Conservation (phyloP, 139 green algal species). For the Trebouxia sp. region DNA sequence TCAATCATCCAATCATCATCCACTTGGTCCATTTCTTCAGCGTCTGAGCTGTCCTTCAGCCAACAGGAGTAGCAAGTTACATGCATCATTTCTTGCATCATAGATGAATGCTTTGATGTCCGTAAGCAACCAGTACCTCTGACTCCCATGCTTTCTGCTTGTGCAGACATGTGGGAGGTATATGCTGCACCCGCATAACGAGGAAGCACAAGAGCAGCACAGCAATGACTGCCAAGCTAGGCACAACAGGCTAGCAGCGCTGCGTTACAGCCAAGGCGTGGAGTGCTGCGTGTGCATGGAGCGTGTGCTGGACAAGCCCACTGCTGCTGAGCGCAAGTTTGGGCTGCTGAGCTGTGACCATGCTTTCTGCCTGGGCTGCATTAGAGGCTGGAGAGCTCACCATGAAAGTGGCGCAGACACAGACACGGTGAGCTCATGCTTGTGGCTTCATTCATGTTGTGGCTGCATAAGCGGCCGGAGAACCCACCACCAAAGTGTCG, state of each 20-base stretch:
- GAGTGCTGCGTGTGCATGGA: slow-evolving; percentile 86
- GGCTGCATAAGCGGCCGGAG: background rate
- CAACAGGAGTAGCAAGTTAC: background rate
- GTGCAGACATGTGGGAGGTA: slow-evolving; percentile 49
- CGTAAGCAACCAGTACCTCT: background rate
- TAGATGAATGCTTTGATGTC: no score
- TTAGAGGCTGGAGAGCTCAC: slow-evolving; percentile 74
- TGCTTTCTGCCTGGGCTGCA: slow-evolving; percentile 85
- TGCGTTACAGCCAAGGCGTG: slow-evolving; percentile 34
- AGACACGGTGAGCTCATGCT: slow-evolving; percentile 44
- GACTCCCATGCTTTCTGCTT: background rate
- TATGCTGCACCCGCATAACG: slow-evolving; percentile 65
- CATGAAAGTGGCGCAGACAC: slow-evolving; percentile 45
- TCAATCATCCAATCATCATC: no score
- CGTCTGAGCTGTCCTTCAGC: no score
- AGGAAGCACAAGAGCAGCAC: slow-evolving; percentile 47
- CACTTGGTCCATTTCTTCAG: no score
- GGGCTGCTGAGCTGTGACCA: slow-evolving; percentile 84
- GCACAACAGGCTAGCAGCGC: slow-evolving; percentile 52
- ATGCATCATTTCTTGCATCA: background rate
- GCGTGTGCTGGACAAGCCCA: slow-evolving; percentile 59
- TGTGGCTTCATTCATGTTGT: background rate
- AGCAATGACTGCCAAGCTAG: slow-evolving; percentile 49
- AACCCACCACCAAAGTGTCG: background rate
- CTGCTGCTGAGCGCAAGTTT: slow-evolving; percentile 60